These are phyloP conservation scores for Cystofilobasidium macerans DNA, from an alignment of 768 basidiomycete genomes.

Conservation along the genomic window DNA sequence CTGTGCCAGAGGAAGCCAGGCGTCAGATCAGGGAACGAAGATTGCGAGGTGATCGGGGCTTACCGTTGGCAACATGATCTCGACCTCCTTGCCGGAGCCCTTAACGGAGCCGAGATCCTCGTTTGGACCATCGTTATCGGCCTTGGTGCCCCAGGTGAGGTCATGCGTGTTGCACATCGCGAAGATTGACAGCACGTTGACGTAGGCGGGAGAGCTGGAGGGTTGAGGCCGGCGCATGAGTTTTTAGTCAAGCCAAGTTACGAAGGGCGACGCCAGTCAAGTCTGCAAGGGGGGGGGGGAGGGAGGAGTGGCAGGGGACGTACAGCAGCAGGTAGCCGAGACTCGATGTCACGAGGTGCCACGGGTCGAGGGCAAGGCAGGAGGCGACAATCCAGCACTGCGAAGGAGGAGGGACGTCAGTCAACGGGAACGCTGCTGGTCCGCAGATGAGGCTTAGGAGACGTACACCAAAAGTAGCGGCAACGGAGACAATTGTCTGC, in stretches of 20 bases:
- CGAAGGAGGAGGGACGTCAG: constrained; percentile 31
- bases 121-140: constrained; percentile 51
- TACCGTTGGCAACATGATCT: constrained; percentile 59
- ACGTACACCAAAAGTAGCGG: constrained; percentile 63
- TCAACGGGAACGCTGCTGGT: constrained; percentile 9
- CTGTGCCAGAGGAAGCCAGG: constrained; percentile 64
- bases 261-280: constrained; percentile 45
- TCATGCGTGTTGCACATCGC: constrained; percentile 79
- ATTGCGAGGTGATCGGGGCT: neutral
- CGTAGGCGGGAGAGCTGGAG: constrained; percentile 27
- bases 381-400: constrained; percentile 59
- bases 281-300: no score
- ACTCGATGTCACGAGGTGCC: constrained; percentile 91
- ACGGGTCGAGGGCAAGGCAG: constrained; percentile 80
- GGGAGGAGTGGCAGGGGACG: constrained; percentile 51
- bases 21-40: constrained; percentile 56
- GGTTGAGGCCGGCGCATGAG: neutral
- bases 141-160: constrained; percentile 81
- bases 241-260: neutral
- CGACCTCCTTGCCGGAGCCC: constrained; percentile 63
- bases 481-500: constrained; percentile 68
- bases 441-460: neutral
- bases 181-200: constrained; percentile 42
- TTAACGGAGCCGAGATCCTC: constrained; percentile 68
- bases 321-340: constrained; percentile 69